A percentile compares a stretch with the other conserved stretches of the same genome.
Evolutionary conservation across 1,284 basidiomycete genomes (phyloP).

Genomic region (Tylopilus sp.): DNA sequence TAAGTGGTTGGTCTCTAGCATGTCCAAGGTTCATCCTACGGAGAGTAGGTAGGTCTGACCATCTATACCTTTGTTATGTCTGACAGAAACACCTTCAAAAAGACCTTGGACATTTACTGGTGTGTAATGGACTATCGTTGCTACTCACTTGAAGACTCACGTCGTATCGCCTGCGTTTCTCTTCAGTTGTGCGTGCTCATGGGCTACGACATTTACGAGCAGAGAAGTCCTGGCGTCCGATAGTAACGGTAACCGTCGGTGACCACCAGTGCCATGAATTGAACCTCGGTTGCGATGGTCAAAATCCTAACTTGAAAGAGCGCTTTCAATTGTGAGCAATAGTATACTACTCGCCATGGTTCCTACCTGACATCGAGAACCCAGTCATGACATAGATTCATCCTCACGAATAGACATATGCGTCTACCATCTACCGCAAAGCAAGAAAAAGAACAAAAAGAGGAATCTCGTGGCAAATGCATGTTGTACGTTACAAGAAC

Average conservation of each 20-base stretch:
- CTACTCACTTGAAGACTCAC: no score
- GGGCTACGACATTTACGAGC: slow-evolving; percentile 48
- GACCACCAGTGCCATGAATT: slow-evolving; percentile 50
- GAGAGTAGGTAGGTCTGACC: no score
- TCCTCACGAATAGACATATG: slow-evolving; percentile 50
- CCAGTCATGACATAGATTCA: slow-evolving; percentile 41
- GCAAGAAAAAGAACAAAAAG: slow-evolving; percentile 60
- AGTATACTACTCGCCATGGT: neutral
- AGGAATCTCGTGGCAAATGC: slow-evolving; percentile 52
- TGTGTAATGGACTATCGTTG: neutral
- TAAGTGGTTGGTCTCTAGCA: no score
- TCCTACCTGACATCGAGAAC: neutral
- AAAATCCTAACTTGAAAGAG: slow-evolving; percentile 62
- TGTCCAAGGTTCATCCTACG: no score
- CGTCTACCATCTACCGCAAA: slow-evolving; percentile 52
- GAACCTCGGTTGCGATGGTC: slow-evolving; percentile 61
- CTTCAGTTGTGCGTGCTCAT: slow-evolving; percentile 43
- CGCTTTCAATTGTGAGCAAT: slow-evolving; percentile 48
- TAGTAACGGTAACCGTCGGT: slow-evolving; percentile 56
- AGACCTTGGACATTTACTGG: neutral
- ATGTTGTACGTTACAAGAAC: slow-evolving; percentile 49
- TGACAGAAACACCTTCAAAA: no score
- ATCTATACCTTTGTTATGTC: no score
- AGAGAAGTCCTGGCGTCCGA: slow-evolving; percentile 61
- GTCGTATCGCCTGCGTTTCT: no score